These are phyloP conservation scores for Triangularia verruculosa DNA, from an alignment of 2,329 filamentous ascomycete species.

Conservation along the genomic window DNA sequence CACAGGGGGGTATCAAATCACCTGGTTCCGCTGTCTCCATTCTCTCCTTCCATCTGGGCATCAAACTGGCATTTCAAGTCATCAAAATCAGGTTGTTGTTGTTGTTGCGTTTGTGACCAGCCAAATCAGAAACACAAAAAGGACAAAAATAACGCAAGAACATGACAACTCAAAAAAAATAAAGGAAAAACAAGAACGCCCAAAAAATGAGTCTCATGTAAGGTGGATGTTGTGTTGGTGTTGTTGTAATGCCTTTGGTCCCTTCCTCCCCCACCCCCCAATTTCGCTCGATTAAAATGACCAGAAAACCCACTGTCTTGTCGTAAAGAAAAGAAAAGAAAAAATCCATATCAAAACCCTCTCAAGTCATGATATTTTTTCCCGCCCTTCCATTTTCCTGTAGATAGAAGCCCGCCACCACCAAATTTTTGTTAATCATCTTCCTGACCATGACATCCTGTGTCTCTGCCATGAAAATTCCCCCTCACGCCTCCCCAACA, in stretches of 20 bases:
- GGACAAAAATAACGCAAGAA: not conserved
- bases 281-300: not conserved
- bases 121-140: not conserved
- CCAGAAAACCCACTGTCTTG: not conserved
- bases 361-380: not conserved
- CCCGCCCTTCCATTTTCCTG: not conserved
- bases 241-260: not conserved
- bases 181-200: not conserved
- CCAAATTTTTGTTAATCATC: not conserved
- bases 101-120: not conserved
- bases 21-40: not conserved
- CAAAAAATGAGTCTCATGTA: not conserved
- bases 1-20: not conserved
- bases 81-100: not conserved
- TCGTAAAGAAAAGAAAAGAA: not conserved
- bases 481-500: constrained; percentile 42
- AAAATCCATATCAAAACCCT: not conserved
- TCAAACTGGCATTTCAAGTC: not conserved
- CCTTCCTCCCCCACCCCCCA: no score
- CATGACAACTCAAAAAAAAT: not conserved
- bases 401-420: not conserved
- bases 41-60: not conserved
- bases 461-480: constrained; percentile 56
- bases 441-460: not conserved
- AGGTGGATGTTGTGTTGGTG: not conserved